Evolutionary conservation across 2,329 filamentous ascomycete genomes (phyloP).

Genomic region (Fusarium heterosporum): DNA sequence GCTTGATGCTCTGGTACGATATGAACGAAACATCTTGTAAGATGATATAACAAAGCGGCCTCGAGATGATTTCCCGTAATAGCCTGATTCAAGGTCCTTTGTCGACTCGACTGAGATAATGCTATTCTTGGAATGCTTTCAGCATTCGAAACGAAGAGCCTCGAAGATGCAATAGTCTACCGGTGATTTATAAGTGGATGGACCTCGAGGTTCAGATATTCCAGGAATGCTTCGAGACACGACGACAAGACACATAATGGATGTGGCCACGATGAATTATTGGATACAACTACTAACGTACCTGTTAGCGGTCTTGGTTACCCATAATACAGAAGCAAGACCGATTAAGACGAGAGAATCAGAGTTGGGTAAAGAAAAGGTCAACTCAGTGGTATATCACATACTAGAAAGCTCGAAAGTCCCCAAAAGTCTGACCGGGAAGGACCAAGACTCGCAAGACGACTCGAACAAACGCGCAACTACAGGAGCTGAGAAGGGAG

Average conservation of each 20-base stretch:
- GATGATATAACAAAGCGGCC: conserved; percentile 16
- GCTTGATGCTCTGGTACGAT: not conserved
- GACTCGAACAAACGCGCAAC: not conserved
- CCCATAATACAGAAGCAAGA: conserved; percentile 16
- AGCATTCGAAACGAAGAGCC: not conserved
- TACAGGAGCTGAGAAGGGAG: conserved; percentile 17
- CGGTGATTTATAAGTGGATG: conserved; percentile 12
- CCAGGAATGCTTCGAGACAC: conserved; percentile 9
- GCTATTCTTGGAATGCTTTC: conserved; percentile 24
- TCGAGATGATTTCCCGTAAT: not conserved
- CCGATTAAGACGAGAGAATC: conserved; percentile 5
- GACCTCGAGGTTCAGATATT: not conserved
- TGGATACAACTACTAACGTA: conserved; percentile 11
- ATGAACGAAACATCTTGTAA: conserved; percentile 1
- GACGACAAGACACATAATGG: conserved; percentile 19
- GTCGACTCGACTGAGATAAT: conserved; percentile 11
- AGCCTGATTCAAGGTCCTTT: conserved; percentile 21
- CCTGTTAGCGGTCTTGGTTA: conserved; percentile 11
- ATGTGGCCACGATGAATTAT: conserved; percentile 1
- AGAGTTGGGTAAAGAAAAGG: conserved; percentile 5
- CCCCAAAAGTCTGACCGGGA: not conserved
- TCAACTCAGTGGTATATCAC: conserved; percentile 8
- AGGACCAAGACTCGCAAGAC: not conserved
- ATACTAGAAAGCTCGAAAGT: conserved; percentile 1
- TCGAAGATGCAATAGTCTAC: not conserved